phyloP scores from a whole-genome alignment of 78 protist species.

The Reticulomyxa filosa region DNA sequence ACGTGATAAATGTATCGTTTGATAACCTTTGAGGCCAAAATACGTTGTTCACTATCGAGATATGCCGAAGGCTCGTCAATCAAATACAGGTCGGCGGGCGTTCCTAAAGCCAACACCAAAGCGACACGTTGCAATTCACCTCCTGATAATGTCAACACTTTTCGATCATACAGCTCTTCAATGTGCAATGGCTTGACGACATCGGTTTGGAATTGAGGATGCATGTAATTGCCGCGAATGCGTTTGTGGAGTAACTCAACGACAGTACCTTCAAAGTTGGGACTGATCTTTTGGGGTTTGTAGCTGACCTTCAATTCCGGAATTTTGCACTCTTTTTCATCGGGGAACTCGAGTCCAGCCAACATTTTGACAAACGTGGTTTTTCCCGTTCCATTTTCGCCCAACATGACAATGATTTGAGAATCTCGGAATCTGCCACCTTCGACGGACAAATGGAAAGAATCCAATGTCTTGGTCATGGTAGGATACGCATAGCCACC shows the following conservation, averaged over 20 bases:
- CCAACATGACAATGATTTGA: conserved; percentile 93
- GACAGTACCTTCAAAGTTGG: conserved; percentile 60
- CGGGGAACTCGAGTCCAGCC: conserved; percentile 11
- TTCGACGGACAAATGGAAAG: conserved; percentile 57
- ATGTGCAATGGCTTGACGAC: conserved; percentile 83
- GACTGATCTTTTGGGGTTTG: conserved; percentile 95
- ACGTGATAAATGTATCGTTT: conserved; percentile 86
- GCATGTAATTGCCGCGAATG: conserved; percentile 48
- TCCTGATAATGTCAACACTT: conserved; percentile 77
- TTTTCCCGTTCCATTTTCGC: conserved; percentile 99
- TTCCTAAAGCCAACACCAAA: conserved; percentile 73
- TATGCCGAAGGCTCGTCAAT: conserved; percentile 99
- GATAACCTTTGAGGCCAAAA: conserved; percentile 84
- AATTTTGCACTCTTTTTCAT: conserved; percentile 11
- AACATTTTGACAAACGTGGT: conserved; percentile 94
- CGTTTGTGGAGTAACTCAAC: conserved; percentile 56
- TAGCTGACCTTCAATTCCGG: conserved; percentile 74
- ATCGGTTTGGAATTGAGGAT: conserved; percentile 88
- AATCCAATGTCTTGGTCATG: conserved; percentile 74
- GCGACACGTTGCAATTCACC: conserved; percentile 99
- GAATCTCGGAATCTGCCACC: conserved; percentile 60
- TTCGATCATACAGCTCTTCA: conserved; percentile 58
- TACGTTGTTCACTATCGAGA: conserved; percentile 97
- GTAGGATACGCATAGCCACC: conserved; percentile 63
- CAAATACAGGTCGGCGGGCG: conserved; percentile 92